Base-by-base conservation (phyloP, 2,329 filamentous ascomycete genomes). In the Colletotrichum spinosum region DNA sequence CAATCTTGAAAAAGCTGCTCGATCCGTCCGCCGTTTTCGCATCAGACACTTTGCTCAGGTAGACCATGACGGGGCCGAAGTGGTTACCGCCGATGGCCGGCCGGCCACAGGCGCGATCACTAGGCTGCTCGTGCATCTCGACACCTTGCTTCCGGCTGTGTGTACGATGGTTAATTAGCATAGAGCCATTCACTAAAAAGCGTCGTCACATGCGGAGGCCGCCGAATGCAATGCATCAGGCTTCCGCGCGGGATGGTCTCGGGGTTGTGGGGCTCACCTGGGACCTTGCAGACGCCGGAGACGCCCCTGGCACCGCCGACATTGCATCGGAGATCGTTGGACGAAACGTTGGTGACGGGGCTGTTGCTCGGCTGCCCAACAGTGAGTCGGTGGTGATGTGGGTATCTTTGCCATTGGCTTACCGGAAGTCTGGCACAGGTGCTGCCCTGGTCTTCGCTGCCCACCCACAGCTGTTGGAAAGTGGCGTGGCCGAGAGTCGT, bases 1-100 rank as follows among this genome's bases (percentile, higher is more conserved):
- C 82, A 69, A 86, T 77, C 75, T 86, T 86, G 77, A 86, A 85
- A 81, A 81, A 86, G 1, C 75, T 75, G 1, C 76, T 71, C 7
- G 78, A 78, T 13, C 79, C 79, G 62, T 79, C 76, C 51, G 81
- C 80, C 1, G 76, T 79, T 15, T 76, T 69, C 3, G 83, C 80
- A 68, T 85, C 79, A 2, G 75, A 67, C 3, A 85, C 83, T 67
- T 83, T 82, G 67, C 78, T 77, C 61, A 84, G 71, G 73, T 85
- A 84, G 1, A 80, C 76, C 25, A 81, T 75, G 6, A 84, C 78
- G 1, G 83, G 83, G 1, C 83, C 82, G 69, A 80, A 82, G 72
- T 86, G 83, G 55, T 80, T 78, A 35, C 83, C 83, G 25, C 83
- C 83, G 61, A 86, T 84, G n/a, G 81, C 84, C 67, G 84, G 77